phyloP scores from a whole-genome alignment of 129 eudicot genomes.

The Glebionis coronaria region DNA sequence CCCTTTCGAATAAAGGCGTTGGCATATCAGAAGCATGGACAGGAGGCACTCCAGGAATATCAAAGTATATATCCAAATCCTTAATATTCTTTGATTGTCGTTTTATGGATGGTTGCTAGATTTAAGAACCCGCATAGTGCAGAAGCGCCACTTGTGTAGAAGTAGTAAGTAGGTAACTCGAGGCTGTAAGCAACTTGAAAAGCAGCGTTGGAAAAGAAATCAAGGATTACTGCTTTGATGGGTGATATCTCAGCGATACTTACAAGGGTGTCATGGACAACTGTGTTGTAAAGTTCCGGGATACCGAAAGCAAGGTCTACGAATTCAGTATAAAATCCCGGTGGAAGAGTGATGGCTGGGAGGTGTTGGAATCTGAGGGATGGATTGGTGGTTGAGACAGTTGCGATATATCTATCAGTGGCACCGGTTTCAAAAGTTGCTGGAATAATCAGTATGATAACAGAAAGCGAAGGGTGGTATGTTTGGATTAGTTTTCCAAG shows the following conservation, averaged over 20 bases:
- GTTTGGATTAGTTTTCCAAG: slow-evolving; percentile 40
- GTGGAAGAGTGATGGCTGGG: slow-evolving; percentile 37
- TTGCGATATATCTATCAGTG: slow-evolving; percentile 25
- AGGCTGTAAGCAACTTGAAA: slow-evolving; percentile 33
- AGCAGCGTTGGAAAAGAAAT: slow-evolving; percentile 50
- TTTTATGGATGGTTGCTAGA: slow-evolving; percentile 33
- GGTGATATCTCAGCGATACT: slow-evolving; percentile 29
- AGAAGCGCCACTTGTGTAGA: slow-evolving; percentile 38
- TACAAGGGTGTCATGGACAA: slow-evolving; percentile 33
- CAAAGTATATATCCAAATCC: slow-evolving; percentile 9
- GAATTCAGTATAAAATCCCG: slow-evolving; percentile 6
- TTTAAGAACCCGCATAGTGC: slow-evolving; percentile 31
- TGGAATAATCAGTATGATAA: slow-evolving; percentile 29
- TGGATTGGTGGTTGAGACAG: slow-evolving; percentile 31
- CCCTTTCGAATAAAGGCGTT: slow-evolving; percentile 16
- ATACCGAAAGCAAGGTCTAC: slow-evolving; percentile 28
- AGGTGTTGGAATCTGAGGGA: slow-evolving; percentile 47
- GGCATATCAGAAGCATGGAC: slow-evolving; percentile 31
- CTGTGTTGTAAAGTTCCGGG: slow-evolving; percentile 37
- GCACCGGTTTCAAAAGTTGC: slow-evolving; percentile 32
- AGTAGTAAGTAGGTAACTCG: slow-evolving; percentile 47
- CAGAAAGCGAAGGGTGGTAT: slow-evolving; percentile 28
- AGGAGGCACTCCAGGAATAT: slow-evolving; percentile 43
- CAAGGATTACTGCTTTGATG: slow-evolving; percentile 44
- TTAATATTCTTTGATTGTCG: neutral